Evolutionary conservation across 805 yeast species (phyloP).

Genomic region (Grigorovia humatica): DNA sequence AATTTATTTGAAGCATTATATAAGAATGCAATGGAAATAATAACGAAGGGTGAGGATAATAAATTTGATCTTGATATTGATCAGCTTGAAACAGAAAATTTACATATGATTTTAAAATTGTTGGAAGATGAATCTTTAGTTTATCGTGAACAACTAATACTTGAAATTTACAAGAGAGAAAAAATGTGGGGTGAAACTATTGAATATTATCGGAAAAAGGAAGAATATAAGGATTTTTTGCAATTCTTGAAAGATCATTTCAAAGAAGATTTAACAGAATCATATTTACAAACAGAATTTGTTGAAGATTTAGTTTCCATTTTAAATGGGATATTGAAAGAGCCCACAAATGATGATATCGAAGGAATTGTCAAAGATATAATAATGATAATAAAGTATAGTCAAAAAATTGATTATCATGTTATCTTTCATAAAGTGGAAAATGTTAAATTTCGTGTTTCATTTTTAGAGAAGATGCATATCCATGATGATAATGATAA

Average conservation of each 20-base stretch:
- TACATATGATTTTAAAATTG: constrained; percentile 10
- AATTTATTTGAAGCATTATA: constrained; percentile 10
- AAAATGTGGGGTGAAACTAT: constrained; percentile 10
- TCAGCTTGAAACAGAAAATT: constrained; percentile 11
- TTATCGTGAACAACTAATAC: constrained; percentile 5
- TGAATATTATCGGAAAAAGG: constrained; percentile 6
- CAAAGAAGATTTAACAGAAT: constrained; percentile 5
- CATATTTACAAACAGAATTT: constrained; percentile 6
- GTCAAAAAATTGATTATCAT: constrained; percentile 8
- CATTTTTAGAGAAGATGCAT: constrained; percentile 19
- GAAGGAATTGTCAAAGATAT: neutral
- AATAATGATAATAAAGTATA: constrained; percentile 3
- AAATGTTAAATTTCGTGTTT: constrained; percentile 13
- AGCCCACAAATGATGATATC: neutral
- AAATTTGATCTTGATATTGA: constrained; percentile 5
- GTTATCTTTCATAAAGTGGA: constrained; percentile 10
- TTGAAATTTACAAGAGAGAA: constrained; percentile 10
- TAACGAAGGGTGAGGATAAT: neutral
- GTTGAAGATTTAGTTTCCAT: constrained; percentile 12
- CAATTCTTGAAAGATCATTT: constrained; percentile 6
- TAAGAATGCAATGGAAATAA: neutral
- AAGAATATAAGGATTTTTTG: constrained; percentile 3
- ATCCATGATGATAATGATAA: constrained; percentile 13
- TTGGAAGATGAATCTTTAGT: constrained; percentile 4
- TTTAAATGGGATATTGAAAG: constrained; percentile 2